phyloP scores from a whole-genome alignment of 441 rosid genomes.

The Gossypium schwendimanii region DNA sequence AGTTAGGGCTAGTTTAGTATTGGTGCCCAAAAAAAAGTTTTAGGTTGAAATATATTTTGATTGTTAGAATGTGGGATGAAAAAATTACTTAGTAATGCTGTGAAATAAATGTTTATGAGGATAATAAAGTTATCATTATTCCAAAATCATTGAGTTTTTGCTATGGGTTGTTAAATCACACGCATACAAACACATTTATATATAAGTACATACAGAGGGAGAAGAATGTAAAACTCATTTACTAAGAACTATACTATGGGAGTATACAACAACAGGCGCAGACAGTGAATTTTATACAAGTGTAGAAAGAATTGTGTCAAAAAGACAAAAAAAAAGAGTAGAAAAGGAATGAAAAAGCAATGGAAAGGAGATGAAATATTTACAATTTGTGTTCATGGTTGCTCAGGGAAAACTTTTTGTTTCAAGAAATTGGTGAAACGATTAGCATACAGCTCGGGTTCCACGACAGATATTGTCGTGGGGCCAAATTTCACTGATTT shows the following conservation, averaged over 20 bases:
- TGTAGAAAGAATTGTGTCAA: neutral
- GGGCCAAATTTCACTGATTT: slow-evolving; percentile 69
- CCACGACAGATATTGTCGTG: slow-evolving; percentile 49
- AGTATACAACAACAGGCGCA: neutral
- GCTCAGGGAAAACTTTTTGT: slow-evolving; percentile 56
- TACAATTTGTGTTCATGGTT: slow-evolving; percentile 13
- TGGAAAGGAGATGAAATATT: neutral
- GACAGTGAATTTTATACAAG: slow-evolving; percentile 2
- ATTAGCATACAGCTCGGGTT: slow-evolving; percentile 62
- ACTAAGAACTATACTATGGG: neutral
- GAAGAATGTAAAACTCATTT: neutral
- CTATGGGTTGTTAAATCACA: too few species aligned
- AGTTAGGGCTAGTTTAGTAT: neutral
- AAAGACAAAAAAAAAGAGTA: neutral
- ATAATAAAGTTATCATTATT: too few species aligned
- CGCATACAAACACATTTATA: neutral
- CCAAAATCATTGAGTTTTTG: neutral
- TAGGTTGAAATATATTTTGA: neutral
- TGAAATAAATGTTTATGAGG: neutral
- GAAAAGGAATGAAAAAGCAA: neutral
- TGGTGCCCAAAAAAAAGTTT: neutral
- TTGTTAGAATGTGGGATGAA: neutral
- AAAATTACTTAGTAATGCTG: neutral
- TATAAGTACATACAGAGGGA: neutral
- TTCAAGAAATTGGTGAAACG: slow-evolving; percentile 66